Evolutionary conservation across 352 stramenopile species (phyloP).

Genomic region (Phytophthora litchii): DNA sequence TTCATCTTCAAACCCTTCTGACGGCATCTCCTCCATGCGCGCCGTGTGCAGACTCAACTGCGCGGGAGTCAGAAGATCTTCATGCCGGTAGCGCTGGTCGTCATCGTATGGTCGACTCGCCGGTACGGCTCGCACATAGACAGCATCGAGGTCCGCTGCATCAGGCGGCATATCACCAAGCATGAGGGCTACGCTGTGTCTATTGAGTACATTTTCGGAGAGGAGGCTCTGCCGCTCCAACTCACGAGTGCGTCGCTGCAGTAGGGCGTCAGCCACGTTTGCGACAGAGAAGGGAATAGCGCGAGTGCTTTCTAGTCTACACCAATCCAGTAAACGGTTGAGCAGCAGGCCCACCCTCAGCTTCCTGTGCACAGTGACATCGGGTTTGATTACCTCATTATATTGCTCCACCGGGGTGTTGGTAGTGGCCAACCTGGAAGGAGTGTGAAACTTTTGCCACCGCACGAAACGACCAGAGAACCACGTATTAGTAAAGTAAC

Average conservation of each 20-base stretch:
- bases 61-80: background rate
- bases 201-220: background rate
- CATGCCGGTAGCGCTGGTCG: background rate
- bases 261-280: background rate
- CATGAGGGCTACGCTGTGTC: constrained; percentile 5
- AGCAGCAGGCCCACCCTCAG: constrained; percentile 10
- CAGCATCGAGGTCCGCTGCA: background rate
- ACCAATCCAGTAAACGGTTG: constrained; percentile 2
- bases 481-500: constrained; percentile 4
- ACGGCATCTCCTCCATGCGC: constrained; percentile 6
- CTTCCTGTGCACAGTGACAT: constrained; percentile 5
- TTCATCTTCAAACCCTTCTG: background rate
- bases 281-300: background rate
- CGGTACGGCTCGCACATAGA: background rate
- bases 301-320: background rate
- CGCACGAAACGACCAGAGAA: background rate
- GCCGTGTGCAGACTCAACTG: constrained; percentile 1
- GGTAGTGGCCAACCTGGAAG: constrained; percentile 4
- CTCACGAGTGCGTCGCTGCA: constrained; percentile 8
- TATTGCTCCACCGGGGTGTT: constrained; percentile 6
- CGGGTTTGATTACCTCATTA: constrained; percentile 9
- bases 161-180: background rate
- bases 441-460: constrained; percentile 23
- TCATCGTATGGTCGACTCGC: constrained; percentile 1
- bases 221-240: constrained; percentile 7